phyloP scores from a whole-genome alignment of 495 filamentous ascomycete genomes.

The Gamarada debralockiae region DNA sequence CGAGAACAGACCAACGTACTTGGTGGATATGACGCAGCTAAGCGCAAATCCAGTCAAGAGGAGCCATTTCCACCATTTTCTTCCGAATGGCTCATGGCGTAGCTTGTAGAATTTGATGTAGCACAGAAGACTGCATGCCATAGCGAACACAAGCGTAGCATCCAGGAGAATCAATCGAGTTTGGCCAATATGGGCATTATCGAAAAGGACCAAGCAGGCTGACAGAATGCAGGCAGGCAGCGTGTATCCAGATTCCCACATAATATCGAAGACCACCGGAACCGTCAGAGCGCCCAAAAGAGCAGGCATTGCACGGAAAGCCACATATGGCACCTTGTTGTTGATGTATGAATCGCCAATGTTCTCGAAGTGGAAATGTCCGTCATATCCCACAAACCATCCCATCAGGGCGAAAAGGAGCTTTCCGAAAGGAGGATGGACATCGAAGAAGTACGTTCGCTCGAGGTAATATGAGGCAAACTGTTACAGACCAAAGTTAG shows the following conservation, averaged over 20 bases:
- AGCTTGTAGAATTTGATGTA: conserved; percentile 99
- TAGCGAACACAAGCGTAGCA: conserved; percentile 87
- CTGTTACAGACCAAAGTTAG: conserved; percentile 36
- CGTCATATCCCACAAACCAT: conserved; percentile 94
- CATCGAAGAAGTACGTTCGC: conserved; percentile 99
- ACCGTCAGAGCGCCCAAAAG: conserved; percentile 89
- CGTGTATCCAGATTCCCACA: conserved; percentile 99
- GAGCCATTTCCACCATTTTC: conserved; percentile 99
- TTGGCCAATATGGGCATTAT: conserved; percentile 98
- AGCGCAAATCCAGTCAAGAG: conserved; percentile 89
- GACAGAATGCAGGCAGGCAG: conserved; percentile 87
- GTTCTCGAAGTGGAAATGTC: conserved; percentile 97
- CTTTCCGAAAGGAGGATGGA: conserved; percentile 95
- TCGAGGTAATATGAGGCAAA: conserved; percentile 97
- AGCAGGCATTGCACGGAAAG: conserved; percentile 91
- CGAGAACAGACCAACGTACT: conserved; percentile 95
- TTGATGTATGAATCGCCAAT: conserved; percentile 98
- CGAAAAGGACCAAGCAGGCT: conserved; percentile 83
- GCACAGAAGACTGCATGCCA: conserved; percentile 88
- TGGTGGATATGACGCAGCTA: conserved; percentile 97
- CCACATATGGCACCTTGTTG: conserved; percentile 95
- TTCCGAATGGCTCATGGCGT: conserved; percentile 79
- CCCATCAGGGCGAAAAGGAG: conserved; percentile 89
- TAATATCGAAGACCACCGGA: conserved; percentile 90
- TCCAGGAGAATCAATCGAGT: conserved; percentile 94